phyloP scores from a whole-genome alignment of 73 alveolate species.

The Tetrahymena malaccensis region DNA sequence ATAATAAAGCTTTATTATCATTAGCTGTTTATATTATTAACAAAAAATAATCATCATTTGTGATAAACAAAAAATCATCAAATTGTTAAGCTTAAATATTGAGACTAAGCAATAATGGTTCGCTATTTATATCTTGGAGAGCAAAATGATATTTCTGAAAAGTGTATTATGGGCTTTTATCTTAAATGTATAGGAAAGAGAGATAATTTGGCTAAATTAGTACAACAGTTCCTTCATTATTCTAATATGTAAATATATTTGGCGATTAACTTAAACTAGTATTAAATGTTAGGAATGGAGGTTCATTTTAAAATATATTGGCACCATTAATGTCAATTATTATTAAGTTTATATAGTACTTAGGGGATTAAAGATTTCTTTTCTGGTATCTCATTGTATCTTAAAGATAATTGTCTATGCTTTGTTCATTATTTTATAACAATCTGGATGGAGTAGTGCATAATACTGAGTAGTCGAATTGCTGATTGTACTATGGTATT shows the following conservation, averaged over 20 bases:
- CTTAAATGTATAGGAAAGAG: background rate
- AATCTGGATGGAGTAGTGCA: background rate
- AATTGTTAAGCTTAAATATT: too few species aligned
- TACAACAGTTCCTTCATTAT: background rate
- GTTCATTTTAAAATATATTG: background rate
- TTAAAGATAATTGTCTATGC: too few species aligned
- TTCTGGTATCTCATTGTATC: background rate
- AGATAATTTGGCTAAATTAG: too few species aligned
- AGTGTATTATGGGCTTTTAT: background rate
- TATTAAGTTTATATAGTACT: too few species aligned
- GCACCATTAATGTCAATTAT: background rate
- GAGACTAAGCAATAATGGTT: too few species aligned
- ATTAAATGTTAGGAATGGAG: background rate
- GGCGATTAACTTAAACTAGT: background rate
- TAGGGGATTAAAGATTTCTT: background rate
- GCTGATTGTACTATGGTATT: background rate
- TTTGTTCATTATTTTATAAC: background rate
- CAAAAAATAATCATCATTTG: background rate
- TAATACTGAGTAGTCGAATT: background rate
- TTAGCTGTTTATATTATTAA: background rate
- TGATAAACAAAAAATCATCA: background rate
- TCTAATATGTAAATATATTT: too few species aligned
- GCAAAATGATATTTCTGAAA: background rate
- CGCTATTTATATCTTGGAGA: background rate
- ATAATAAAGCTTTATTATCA: background rate